Evolutionary conservation across 2,329 filamentous ascomycete genomes (phyloP).

Genomic region (Chaetomiaceae sp.): DNA sequence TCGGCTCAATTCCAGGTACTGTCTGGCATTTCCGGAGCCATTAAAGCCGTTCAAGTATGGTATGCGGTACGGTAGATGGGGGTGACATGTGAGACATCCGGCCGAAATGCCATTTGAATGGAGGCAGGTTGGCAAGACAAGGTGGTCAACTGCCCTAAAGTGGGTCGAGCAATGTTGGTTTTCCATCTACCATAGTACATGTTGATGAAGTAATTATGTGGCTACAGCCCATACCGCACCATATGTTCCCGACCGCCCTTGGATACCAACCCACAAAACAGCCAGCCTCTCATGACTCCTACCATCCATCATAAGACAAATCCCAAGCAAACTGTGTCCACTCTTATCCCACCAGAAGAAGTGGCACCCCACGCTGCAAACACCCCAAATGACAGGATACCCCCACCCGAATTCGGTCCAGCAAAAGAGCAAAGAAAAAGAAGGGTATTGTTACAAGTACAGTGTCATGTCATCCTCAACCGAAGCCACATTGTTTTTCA

Average conservation of each 20-base stretch:
- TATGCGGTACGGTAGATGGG: too few species aligned
- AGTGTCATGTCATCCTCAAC: neutral
- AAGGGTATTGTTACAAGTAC: slow-evolving; percentile 1
- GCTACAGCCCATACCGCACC: neutral
- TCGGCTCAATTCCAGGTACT: too few species aligned
- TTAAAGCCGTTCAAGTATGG: too few species aligned
- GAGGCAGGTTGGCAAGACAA: neutral
- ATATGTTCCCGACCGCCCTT: neutral
- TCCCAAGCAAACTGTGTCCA: neutral
- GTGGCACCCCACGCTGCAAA: neutral
- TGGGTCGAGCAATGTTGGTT: neutral
- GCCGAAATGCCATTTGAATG: neutral
- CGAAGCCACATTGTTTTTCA: neutral
- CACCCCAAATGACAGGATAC: neutral
- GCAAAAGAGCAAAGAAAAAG: neutral
- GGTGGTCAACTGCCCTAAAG: neutral
- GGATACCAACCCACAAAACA: neutral
- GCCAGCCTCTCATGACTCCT: neutral
- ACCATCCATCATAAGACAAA: neutral
- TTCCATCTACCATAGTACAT: neutral
- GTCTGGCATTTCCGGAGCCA: too few species aligned
- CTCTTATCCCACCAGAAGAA: neutral
- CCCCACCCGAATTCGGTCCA: neutral
- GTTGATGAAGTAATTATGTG: neutral
- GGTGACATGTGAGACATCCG: neutral